phyloP scores from a whole-genome alignment of 108 stramenopile species.

The Pseudonitzschia multiseries region DNA sequence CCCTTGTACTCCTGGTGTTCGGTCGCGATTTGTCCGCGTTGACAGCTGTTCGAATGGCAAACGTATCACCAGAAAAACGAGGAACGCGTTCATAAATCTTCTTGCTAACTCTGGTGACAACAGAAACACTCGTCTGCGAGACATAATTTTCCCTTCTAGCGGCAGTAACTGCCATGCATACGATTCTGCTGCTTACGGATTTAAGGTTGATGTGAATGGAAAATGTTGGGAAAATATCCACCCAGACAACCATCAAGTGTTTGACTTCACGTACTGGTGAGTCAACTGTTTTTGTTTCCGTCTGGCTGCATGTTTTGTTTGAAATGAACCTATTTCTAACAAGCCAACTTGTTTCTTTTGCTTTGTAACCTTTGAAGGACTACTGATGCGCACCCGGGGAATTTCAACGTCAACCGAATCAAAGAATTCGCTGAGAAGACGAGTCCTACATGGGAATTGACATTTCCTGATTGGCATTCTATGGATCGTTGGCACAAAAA shows the following conservation, averaged over 20 bases:
- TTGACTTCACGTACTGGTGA: conserved; percentile 49
- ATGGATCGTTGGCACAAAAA: neutral
- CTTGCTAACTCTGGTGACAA: neutral
- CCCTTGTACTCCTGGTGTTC: conserved; percentile 17
- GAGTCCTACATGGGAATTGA: conserved; percentile 7
- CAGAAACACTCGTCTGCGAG: neutral
- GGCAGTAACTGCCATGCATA: neutral
- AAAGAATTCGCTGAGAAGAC: conserved; percentile 9
- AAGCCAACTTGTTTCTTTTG: neutral
- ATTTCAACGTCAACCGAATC: conserved; percentile 10
- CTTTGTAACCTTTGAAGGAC: neutral
- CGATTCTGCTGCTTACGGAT: neutral
- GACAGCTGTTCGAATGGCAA: neutral
- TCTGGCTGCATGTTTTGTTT: neutral
- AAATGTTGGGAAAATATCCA: conserved; percentile 40
- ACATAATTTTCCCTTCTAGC: neutral
- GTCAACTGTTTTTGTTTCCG: neutral
- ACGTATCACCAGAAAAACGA: neutral
- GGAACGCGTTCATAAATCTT: neutral
- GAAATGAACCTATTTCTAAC: neutral
- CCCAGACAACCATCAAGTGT: conserved; percentile 46
- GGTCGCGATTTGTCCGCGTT: conserved; percentile 20
- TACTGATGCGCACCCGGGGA: conserved; percentile 18
- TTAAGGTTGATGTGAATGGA: neutral
- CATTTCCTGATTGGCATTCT: conserved; percentile 21